A percentile compares a stretch with the other conserved stretches of the same genome.
These are phyloP conservation scores for Pseudopithomyces maydicus DNA, from an alignment of 2,329 filamentous ascomycete genomes.

Conservation along the genomic window DNA sequence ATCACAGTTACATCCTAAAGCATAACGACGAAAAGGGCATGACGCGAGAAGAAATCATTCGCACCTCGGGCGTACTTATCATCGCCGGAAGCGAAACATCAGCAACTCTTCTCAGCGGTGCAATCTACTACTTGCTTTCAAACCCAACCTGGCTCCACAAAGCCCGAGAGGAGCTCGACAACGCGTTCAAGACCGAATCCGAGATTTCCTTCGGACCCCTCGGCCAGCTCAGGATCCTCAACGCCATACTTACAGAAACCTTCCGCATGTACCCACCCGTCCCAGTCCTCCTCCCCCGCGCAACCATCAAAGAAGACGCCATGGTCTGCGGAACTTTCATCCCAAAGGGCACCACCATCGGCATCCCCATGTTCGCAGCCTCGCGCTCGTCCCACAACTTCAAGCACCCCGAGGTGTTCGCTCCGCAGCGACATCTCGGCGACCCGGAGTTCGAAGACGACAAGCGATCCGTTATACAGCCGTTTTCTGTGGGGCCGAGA, in stretches of 20 bases:
- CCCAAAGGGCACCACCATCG: constrained; percentile 14
- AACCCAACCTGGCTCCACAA: constrained; percentile 15
- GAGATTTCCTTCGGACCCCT: constrained; percentile 21
- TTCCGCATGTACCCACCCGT: constrained; percentile 25
- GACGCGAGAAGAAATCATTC: constrained; percentile 37
- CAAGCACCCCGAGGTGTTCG: constrained; percentile 14
- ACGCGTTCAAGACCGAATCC: constrained; percentile 14
- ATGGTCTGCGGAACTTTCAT: constrained; percentile 18
- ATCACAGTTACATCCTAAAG: constrained; percentile 17
- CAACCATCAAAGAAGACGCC: constrained; percentile 11
- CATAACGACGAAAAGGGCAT: constrained; percentile 25
- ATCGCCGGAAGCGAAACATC: constrained; percentile 47
- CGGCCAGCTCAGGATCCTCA: constrained; percentile 16
- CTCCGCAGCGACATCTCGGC: constrained; percentile 21
- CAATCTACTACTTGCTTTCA: constrained; percentile 18
- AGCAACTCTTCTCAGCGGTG: constrained; percentile 29
- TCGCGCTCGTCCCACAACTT: constrained; percentile 19
- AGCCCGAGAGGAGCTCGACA: constrained; percentile 17
- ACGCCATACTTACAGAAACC: constrained; percentile 25
- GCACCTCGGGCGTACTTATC: constrained; percentile 41
- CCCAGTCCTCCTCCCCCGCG: constrained; percentile 14
- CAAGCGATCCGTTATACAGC: constrained; percentile 30
- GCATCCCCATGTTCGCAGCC: constrained; percentile 20
- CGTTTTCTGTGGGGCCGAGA: constrained; percentile 22
- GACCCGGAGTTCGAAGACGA: constrained; percentile 30